Evolutionary conservation across 345 rosid species (phyloP), one percentile per base, ranked within the genome.

Genomic region (Geranium rotundifolium): DNA sequence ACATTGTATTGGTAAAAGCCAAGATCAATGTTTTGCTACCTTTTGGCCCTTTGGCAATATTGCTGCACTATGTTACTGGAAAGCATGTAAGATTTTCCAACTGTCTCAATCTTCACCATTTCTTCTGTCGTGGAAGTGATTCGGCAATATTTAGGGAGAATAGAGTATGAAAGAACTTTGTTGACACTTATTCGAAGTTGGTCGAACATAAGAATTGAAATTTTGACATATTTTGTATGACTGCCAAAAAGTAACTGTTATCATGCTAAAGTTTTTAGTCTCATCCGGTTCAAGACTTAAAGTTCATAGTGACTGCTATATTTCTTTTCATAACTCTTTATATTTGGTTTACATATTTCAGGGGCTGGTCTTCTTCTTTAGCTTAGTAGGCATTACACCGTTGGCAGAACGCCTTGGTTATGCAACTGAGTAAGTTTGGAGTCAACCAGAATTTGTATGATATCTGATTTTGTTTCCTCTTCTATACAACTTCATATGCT

Each of bases 371-470:
- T 82, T 82, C 71, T 65, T 82, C 71, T 62, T 71, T 64, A 75
- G 80, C 58, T 70, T 79, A 70, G 62, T 82, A 59, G 86, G 83
- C 50, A 82, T 77, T 59, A 73, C 72, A 29, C 86, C 86, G 29
- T 65, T 82, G 54, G 83, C 86, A 2, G 86, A 82, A 75, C 77
- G 81, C 50, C 69, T 82, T 65, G 83, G 86, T 54, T 82, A 67
- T 71, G 78, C 73, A 4, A 82, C 83, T 12, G 83, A 79, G 81
- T 79, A 73, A 62, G 83, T 23, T 61, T 10, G 29, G 63, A 19
- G 2, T 27, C 29, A 14, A 56, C 34, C 17, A 34, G 4, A 19
- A 15, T 57, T 46, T 14, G 17, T 10, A 30, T 17, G 49, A 15
- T 20, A 49, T 19, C 14, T 52, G 23, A 17, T 39, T 16, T 15